These are phyloP conservation scores for Isatis lusitanica DNA, from an alignment of 441 rosid genomes.

Conservation along the genomic window DNA sequence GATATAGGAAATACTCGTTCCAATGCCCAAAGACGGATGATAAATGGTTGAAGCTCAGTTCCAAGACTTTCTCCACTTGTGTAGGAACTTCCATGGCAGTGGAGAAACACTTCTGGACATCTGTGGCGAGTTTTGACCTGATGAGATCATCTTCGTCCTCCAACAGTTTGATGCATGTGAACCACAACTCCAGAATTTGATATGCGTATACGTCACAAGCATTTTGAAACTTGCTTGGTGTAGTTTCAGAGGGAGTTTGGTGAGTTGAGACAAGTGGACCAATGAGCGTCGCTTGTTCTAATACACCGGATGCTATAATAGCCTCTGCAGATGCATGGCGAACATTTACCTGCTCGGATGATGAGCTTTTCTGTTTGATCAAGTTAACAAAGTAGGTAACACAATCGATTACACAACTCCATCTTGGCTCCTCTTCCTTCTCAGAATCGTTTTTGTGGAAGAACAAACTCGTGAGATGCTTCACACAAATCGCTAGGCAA, in stretches of 20 bases:
- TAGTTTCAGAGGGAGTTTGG: slow-evolving; percentile 37
- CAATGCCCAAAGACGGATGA: slow-evolving; percentile 79
- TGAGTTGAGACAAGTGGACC: slow-evolving; percentile 51
- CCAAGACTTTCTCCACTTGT: slow-evolving; percentile 91
- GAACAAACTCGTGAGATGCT: slow-evolving; percentile 49
- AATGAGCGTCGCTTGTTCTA: slow-evolving; percentile 74
- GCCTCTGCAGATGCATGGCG: slow-evolving; percentile 89
- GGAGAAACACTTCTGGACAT: slow-evolving; percentile 68
- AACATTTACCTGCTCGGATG: slow-evolving; percentile 81
- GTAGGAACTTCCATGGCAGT: slow-evolving; percentile 52
- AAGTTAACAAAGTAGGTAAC: slow-evolving; percentile 55
- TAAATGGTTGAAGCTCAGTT: slow-evolving; percentile 65
- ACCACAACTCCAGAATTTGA: slow-evolving; percentile 74
- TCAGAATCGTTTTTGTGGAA: slow-evolving; percentile 38
- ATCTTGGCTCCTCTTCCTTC: slow-evolving; percentile 37
- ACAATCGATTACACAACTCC: slow-evolving; percentile 46
- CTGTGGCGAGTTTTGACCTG: slow-evolving; percentile 63
- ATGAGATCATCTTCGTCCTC: slow-evolving; percentile 96
- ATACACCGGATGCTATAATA: slow-evolving; percentile 77
- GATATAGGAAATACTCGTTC: slow-evolving; percentile 66
- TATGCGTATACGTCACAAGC: slow-evolving; percentile 48
- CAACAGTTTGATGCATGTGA: slow-evolving; percentile 72
- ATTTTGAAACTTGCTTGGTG: slow-evolving; percentile 38
- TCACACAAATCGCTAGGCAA: slow-evolving; percentile 84
- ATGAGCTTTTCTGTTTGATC: slow-evolving; percentile 67